Conservation (phyloP, 116 monocot genomes). For the Posidonia oceanica region DNA sequence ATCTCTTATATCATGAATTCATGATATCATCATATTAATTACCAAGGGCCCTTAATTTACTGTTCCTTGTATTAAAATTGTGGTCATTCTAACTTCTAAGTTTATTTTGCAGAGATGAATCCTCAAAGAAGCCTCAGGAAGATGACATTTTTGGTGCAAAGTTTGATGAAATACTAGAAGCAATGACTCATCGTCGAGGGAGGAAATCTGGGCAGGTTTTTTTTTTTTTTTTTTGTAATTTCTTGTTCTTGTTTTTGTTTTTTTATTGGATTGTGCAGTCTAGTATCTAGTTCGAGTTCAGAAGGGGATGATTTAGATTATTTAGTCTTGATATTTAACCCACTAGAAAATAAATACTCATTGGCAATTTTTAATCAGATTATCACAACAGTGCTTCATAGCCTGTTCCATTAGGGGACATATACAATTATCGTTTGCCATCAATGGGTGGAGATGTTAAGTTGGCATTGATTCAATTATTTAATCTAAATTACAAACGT, state of each 20-base stretch:
- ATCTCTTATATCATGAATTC: no score
- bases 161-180: slow-evolving; percentile 75
- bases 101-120: slow-evolving; percentile 15
- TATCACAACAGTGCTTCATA: no score
- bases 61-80: no score
- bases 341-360: not conserved
- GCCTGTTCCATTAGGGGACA: no score
- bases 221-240: not conserved
- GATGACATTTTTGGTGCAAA: slow-evolving; percentile 65
- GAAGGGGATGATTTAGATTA: not conserved
- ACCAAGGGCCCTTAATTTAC: no score
- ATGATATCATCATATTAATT: not conserved
- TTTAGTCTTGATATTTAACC: not conserved
- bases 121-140: slow-evolving; percentile 30
- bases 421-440: no score
- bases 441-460: no score
- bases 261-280: no score
- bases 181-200: slow-evolving; percentile 54
- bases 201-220: slow-evolving; percentile 37
- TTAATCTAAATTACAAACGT: no score
- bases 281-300: not conserved
- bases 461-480: no score
- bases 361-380: no score
- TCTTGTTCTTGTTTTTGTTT: not conserved
- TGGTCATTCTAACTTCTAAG: not conserved